These are phyloP conservation scores for Globisporangium canariense DNA, from an alignment of 352 stramenopile species.

Conservation along the genomic window DNA sequence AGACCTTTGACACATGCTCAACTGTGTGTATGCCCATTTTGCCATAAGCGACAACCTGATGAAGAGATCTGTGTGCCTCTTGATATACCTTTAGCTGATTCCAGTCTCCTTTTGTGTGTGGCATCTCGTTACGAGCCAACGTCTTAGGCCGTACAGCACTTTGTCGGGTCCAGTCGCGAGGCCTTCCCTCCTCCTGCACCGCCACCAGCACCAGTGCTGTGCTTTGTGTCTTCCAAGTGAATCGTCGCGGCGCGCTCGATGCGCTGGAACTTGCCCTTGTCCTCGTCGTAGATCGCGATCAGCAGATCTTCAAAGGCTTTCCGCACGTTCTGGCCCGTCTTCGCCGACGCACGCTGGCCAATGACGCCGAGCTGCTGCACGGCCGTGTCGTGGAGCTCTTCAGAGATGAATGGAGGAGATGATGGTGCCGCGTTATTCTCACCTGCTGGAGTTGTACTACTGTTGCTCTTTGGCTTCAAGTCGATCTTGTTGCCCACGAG, in stretches of 20 bases:
- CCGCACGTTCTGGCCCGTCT: slow-evolving; percentile 62
- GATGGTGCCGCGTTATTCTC: background rate
- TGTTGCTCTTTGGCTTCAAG: slow-evolving; percentile 25
- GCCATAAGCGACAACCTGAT: background rate
- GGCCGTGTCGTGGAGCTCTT: slow-evolving; percentile 37
- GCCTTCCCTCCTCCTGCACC: slow-evolving; percentile 1
- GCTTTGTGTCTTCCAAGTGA: slow-evolving; percentile 27
- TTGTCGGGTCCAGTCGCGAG: slow-evolving; percentile 7
- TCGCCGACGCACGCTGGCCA: slow-evolving; percentile 60
- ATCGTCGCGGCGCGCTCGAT: slow-evolving; percentile 35
- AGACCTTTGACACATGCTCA: background rate
- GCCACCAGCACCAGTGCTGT: background rate
- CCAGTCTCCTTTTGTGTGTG: background rate
- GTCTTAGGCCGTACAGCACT: slow-evolving; percentile 15
- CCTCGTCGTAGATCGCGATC: slow-evolving; percentile 62
- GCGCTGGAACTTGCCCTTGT: slow-evolving; percentile 43
- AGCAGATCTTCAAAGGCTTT: slow-evolving; percentile 71
- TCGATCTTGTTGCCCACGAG: slow-evolving; percentile 83
- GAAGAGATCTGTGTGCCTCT: background rate
- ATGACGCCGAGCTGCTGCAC: slow-evolving; percentile 41
- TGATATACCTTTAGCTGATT: background rate
- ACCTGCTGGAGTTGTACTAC: background rate
- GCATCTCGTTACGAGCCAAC: background rate
- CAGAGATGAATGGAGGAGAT: slow-evolving; percentile 26
- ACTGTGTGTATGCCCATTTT: background rate